Evolutionary conservation across 768 basidiomycete genomes (phyloP).

Genomic region (Russula emetica): DNA sequence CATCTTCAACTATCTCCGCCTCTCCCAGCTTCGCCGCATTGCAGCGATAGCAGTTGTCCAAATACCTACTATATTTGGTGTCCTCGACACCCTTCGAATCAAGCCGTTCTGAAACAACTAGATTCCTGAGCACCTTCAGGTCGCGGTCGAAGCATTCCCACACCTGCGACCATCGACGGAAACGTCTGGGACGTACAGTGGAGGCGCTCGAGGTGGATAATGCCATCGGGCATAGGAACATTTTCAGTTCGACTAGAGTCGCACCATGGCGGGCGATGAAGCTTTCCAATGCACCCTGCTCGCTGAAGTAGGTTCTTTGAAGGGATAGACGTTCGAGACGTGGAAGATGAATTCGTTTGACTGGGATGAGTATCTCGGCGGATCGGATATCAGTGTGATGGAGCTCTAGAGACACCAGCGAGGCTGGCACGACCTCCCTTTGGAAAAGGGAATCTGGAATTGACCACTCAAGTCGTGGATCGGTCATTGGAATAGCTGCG

Average conservation of each 20-base stretch:
- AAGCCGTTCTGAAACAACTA: constrained; percentile 11
- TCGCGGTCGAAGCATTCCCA: constrained; percentile 6
- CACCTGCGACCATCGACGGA: constrained; percentile 10
- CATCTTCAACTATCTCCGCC: not conserved
- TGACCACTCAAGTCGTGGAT: not conserved
- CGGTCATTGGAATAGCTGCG: not conserved
- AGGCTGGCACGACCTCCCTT: not conserved
- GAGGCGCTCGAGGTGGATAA: not conserved
- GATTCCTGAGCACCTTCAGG: constrained; percentile 4
- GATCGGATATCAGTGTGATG: constrained; percentile 9
- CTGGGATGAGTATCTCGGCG: not conserved
- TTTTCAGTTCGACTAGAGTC: constrained; percentile 7
- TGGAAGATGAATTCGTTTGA: constrained; percentile 3
- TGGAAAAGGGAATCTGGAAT: not conserved
- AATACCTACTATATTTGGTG: not conserved
- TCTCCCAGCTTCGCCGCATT: not conserved
- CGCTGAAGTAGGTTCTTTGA: constrained; percentile 10
- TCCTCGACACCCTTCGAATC: constrained; percentile 16
- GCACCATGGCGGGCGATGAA: constrained; percentile 16
- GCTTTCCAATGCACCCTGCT: not conserved
- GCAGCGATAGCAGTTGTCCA: not conserved
- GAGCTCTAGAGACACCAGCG: constrained; percentile 11
- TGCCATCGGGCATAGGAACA: constrained; percentile 15
- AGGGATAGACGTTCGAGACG: constrained; percentile 9
- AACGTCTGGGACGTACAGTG: not conserved